These are phyloP conservation scores for Backusella mclennaniae DNA, from an alignment of 192 early-diverging fungal species.

Conservation along the genomic window DNA sequence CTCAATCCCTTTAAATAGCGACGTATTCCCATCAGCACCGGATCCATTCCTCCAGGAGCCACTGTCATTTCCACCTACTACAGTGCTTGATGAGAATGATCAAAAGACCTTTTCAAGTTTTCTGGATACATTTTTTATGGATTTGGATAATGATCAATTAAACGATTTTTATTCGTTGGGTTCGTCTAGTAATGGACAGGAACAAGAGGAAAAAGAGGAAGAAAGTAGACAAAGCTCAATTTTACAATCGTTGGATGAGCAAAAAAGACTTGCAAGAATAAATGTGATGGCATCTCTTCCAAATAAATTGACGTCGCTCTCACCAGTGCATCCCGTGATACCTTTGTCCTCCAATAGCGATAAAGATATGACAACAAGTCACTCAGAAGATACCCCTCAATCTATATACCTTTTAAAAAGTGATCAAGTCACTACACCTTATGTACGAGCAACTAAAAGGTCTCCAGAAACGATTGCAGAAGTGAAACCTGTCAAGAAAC, in stretches of 20 bases:
- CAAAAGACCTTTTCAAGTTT: constrained; percentile 50
- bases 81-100: constrained; percentile 39
- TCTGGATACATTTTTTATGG: constrained; percentile 47
- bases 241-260: constrained; percentile 20
- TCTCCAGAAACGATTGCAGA: not conserved
- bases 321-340: not conserved
- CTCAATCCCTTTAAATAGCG: constrained; percentile 26
- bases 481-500: not conserved
- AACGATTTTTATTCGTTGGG: not conserved
- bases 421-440: constrained; percentile 5
- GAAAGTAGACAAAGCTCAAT: constrained; percentile 20
- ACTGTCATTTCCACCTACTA: constrained; percentile 5
- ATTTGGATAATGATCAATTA: constrained; percentile 27
- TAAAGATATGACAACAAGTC: not conserved
- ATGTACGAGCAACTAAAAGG: not conserved
- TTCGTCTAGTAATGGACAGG: not conserved
- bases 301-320: constrained; percentile 3
- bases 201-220: constrained; percentile 2
- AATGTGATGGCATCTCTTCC: constrained; percentile 1
- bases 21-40: constrained; percentile 18
- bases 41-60: constrained; percentile 14
- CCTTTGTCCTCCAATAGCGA: not conserved
- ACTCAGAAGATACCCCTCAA: not conserved
- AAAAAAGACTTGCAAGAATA: constrained; percentile 2
- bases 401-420: constrained; percentile 13